Conservation (phyloP, 179 eudicot species). For the Beta lomatogona region DNA sequence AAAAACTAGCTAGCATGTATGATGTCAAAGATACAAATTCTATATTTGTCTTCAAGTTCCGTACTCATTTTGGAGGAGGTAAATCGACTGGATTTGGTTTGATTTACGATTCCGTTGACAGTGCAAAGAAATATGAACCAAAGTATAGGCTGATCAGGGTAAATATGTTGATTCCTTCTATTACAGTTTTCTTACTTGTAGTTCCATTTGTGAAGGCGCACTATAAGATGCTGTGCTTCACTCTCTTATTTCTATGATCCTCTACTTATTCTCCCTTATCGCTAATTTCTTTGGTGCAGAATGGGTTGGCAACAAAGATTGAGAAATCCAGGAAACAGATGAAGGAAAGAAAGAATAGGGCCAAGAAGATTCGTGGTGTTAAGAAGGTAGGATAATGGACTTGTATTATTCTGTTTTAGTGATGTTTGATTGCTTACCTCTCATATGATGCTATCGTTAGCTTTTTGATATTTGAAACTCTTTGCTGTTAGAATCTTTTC, state of each 20-base stretch:
- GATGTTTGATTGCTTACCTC: neutral
- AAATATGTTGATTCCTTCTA: conserved; percentile 18
- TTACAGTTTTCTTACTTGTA: neutral
- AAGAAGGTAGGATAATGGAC: conserved; percentile 65
- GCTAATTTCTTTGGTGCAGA: conserved; percentile 34
- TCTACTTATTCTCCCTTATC: neutral
- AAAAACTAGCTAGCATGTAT: conserved; percentile 59
- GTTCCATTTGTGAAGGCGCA: neutral
- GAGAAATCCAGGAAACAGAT: conserved; percentile 76
- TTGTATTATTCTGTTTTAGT: neutral
- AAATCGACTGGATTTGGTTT: conserved; percentile 83
- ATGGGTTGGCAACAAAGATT: conserved; percentile 70
- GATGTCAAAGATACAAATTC: conserved; percentile 63
- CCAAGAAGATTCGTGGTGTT: conserved; percentile 78
- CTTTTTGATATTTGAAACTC: neutral
- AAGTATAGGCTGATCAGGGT: conserved; percentile 88
- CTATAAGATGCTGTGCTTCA: neutral
- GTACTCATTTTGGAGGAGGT: conserved; percentile 87
- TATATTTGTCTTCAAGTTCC: conserved; percentile 74
- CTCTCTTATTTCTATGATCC: too few relatives aligned
- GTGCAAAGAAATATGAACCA: conserved; percentile 81
- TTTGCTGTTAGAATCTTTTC: neutral
- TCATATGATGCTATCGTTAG: neutral
- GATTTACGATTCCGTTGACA: conserved; percentile 82
- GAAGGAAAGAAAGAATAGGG: conserved; percentile 91